Conservation (phyloP, 2,329 filamentous ascomycete genomes). For the Aspergillus novoparasiticus region DNA sequence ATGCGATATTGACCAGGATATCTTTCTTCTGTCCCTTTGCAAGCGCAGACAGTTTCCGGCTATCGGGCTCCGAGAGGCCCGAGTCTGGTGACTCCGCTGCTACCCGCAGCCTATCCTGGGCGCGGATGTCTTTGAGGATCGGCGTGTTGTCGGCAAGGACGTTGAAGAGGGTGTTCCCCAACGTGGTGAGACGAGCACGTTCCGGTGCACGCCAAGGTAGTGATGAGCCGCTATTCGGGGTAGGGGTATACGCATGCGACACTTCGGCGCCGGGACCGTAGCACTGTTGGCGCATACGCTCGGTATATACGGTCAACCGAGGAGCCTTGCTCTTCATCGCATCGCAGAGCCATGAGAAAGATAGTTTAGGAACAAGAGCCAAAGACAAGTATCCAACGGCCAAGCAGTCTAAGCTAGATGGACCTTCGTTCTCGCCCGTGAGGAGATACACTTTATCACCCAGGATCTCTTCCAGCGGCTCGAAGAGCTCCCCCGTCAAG, state of each 20-base stretch:
- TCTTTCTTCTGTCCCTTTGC: slow-evolving; percentile 34
- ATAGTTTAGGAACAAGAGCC: slow-evolving; percentile 65
- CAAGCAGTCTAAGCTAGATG: slow-evolving; percentile 74
- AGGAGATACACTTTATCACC: slow-evolving; percentile 60
- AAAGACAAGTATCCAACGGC: slow-evolving; percentile 78
- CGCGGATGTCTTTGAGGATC: slow-evolving; percentile 39
- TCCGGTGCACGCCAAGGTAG: slow-evolving; percentile 42
- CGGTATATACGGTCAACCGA: slow-evolving; percentile 48
- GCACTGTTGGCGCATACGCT: slow-evolving; percentile 39
- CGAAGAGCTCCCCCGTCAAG: slow-evolving; percentile 70
- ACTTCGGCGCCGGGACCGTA: slow-evolving; percentile 37
- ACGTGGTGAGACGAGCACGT: slow-evolving; percentile 32
- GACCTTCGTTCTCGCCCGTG: slow-evolving; percentile 43
- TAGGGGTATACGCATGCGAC: slow-evolving; percentile 23
- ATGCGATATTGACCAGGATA: slow-evolving; percentile 38
- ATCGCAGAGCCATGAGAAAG: slow-evolving; percentile 64
- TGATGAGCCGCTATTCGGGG: slow-evolving; percentile 26
- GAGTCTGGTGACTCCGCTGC: slow-evolving; percentile 29
- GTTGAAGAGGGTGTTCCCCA: slow-evolving; percentile 39
- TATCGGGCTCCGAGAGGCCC: slow-evolving; percentile 28
- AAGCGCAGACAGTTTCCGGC: slow-evolving; percentile 26
- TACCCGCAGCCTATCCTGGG: slow-evolving; percentile 41
- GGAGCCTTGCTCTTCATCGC: slow-evolving; percentile 56
- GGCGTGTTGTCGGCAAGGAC: slow-evolving; percentile 41
- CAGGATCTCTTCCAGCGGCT: slow-evolving; percentile 67